Base-by-base conservation (phyloP, 2,329 filamentous ascomycete species). In the Fusarium annulatum region DNA sequence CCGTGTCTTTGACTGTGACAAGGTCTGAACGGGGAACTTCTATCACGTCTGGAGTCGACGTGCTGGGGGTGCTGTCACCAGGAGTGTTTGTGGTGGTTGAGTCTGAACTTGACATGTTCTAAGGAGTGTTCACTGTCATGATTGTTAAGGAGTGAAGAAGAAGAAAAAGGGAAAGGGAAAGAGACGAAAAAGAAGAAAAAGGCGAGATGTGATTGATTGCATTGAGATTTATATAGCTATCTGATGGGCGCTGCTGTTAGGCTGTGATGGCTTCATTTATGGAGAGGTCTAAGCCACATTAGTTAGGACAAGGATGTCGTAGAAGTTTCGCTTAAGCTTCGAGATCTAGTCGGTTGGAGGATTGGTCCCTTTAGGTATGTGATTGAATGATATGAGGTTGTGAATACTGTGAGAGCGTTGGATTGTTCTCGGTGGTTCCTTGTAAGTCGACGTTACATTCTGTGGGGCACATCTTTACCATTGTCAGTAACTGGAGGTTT, bases 21-120 rank as follows among this genome's bases (percentile, higher is more conserved):
- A 66, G 34, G 19, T 70, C 66, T 41, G 67, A 70, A 28, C 67
- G 67, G n/a, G 66, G 21, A 4, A 70, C 34, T 42, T 70, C 67
- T 51, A 70, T 49, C 12, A 70, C 67, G 51, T 70, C 60, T 16
- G 67, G 51, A 21, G 53, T 23, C 21, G 60, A 70, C 55, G 52
- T 34, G 28, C 12, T 51, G 14, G 64, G 43, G 38, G 64, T 65
- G 38, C 2, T 62, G 56, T 28, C 7, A 36, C 5, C 60, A 43
- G 60, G 45, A 15, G 61, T 39, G 52, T 15, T 26, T 23, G 64
- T 49, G 19, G 41, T 62, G 15, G 33, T 51, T 36, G 53, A 39
- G n/a, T 14, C 28, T 61, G 66, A 39, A 60, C 21, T 65, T 45
- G 67, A 61, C 67, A 70, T 55, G 23, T n/a, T 55, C 36, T 55